Evolutionary conservation across 768 basidiomycete genomes (phyloP).

Genomic region (Mycena filopes): DNA sequence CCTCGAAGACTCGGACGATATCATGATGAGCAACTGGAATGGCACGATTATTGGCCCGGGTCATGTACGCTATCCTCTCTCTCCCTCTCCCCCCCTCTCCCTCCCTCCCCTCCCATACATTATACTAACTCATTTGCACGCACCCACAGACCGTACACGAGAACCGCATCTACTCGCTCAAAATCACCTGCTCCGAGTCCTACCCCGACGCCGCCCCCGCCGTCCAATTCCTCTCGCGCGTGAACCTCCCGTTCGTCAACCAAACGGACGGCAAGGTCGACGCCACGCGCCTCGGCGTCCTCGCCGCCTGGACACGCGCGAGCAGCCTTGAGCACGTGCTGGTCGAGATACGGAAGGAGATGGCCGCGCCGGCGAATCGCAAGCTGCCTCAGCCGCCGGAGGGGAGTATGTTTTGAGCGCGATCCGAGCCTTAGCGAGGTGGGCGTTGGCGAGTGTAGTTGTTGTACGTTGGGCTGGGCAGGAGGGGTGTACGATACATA

Average conservation of each 20-base stretch:
- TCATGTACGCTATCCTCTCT: slow-evolving; percentile 69
- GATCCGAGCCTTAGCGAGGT: not conserved
- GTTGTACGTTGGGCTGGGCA: not conserved
- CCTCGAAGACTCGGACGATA: slow-evolving; percentile 93
- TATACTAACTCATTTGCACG: slow-evolving; percentile 8
- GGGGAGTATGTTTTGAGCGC: slow-evolving; percentile 71
- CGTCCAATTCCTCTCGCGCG: slow-evolving; percentile 85
- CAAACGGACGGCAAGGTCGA: slow-evolving; percentile 83
- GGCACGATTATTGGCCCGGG: slow-evolving; percentile 99
- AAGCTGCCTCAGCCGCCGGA: slow-evolving; percentile 97
- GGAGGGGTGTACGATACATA: not conserved
- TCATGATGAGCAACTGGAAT: slow-evolving; percentile 98
- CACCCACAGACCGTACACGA: slow-evolving; percentile 88
- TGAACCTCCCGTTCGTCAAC: slow-evolving; percentile 94
- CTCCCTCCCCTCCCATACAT: too few relatives aligned
- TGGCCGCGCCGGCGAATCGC: slow-evolving; percentile 91
- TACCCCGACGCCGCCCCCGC: slow-evolving; percentile 85
- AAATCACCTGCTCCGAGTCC: slow-evolving; percentile 80
- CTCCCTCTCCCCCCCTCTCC: slow-evolving; percentile 18
- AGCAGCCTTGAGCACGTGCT: slow-evolving; percentile 89
- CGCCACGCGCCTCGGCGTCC: slow-evolving; percentile 71
- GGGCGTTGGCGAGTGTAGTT: too few relatives aligned
- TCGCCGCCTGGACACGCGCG: slow-evolving; percentile 79
- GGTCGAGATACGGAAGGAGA: slow-evolving; percentile 96
- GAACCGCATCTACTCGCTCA: slow-evolving; percentile 97